These are phyloP conservation scores for Akanthomyces dipterigenus DNA, from an alignment of 2,329 filamentous ascomycete species.

Conservation along the genomic window DNA sequence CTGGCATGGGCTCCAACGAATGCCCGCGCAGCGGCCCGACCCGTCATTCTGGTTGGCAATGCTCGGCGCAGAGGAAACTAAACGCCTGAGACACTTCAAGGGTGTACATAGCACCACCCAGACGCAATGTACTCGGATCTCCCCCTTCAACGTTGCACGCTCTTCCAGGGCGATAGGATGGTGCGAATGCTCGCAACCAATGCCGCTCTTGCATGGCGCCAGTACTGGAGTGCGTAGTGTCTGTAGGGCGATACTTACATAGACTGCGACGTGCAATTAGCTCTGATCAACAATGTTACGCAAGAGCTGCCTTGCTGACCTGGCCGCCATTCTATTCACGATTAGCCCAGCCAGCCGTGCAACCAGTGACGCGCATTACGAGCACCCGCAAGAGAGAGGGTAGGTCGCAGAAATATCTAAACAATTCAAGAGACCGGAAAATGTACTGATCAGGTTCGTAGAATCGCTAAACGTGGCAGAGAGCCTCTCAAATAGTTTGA, in stretches of 20 bases:
- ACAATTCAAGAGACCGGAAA: conserved; percentile 23
- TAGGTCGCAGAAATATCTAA: conserved; percentile 2
- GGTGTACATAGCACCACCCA: conserved; percentile 28
- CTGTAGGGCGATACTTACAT: conserved; percentile 26
- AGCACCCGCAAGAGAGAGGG: conserved; percentile 17
- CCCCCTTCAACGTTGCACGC: conserved; percentile 38
- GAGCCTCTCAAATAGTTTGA: conserved; percentile 27
- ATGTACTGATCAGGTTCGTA: conserved; percentile 30
- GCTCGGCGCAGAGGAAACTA: conserved; percentile 33
- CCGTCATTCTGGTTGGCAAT: conserved; percentile 41
- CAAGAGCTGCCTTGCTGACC: conserved; percentile 29
- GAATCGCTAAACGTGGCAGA: conserved; percentile 26
- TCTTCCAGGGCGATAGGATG: conserved; percentile 43
- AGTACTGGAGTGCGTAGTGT: conserved; percentile 36
- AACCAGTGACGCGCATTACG: conserved; percentile 27
- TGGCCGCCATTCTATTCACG: conserved; percentile 28
- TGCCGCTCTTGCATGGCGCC: conserved; percentile 19
- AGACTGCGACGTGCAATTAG: conserved; percentile 25
- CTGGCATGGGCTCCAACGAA: too few species aligned
- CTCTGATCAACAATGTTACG: conserved; percentile 25
- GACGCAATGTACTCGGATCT: conserved; percentile 31
- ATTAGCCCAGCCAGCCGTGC: conserved; percentile 23
- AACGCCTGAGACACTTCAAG: conserved; percentile 25
- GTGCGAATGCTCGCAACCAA: conserved; percentile 37
- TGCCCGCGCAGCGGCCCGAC: conserved; percentile 34